Evolutionary conservation across 352 stramenopile species (phyloP), one percentile per base, ranked within the genome.

Genomic region (Globisporangium uncinulatum): DNA sequence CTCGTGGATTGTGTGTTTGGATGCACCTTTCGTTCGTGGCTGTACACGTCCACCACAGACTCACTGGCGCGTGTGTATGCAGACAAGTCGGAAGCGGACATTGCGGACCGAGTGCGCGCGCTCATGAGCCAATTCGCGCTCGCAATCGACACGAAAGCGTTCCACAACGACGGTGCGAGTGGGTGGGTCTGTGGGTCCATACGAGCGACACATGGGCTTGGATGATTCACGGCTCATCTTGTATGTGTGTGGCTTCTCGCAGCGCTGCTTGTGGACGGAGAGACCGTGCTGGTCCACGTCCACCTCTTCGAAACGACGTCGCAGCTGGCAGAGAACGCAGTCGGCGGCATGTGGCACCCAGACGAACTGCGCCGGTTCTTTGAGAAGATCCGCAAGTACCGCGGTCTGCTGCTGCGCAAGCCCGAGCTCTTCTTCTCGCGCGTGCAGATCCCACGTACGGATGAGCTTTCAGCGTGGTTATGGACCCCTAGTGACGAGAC

Each of bases 301-400:
- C 70, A 88, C 57, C 62, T 93, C 45, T 86, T 90, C 54, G 77
- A 92, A 61, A 89, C 79, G 6, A 84, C 86, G 32, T 61, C 59
- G 48, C 48, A 62, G 17, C 64, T 92, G 36, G 51, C 62, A 3
- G 83, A 93, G 56, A 93, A 92, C 61, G 64, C 63, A 19, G 52
- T 54, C 19, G 80, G 73, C 14, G 78, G 74, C 3, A 63, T 88
- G 11, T 92, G 79, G 79, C 65, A 85, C 51, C 79, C 82, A 1
- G 79, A 88, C 48, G 74, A 89, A 44, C 76, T 93, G 14, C 67
- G 70, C 32, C 74, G 67, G 34, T 79, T 85, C 29, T 59, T 88
- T 6, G 51, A 69, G 21, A 91, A 92, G 59, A 70, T 83, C 51
- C 79, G 70, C 29, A 69, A 75, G 44, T 91, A 90, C 49, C 73